Evolutionary conservation across 83 land plant species (phyloP).

Genomic region (Diphasiastrum complanatum): DNA sequence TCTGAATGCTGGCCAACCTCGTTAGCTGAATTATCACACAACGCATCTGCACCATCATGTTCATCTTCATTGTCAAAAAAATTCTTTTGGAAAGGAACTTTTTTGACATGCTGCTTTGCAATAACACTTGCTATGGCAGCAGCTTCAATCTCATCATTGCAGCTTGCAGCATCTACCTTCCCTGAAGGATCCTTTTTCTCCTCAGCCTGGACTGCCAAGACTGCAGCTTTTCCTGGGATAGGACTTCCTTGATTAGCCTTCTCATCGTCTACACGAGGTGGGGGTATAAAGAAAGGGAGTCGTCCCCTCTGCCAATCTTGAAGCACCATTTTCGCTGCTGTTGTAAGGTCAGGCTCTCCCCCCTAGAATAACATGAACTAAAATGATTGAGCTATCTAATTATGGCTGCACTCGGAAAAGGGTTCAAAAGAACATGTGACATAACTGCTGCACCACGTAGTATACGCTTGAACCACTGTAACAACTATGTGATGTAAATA

Average conservation of each 20-base stretch:
- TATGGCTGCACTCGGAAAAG: neutral
- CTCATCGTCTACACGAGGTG: constrained; percentile 51
- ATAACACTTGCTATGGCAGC: constrained; percentile 60
- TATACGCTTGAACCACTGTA: neutral
- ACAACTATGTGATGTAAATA: no score
- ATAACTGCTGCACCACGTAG: neutral
- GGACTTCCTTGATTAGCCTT: constrained; percentile 24
- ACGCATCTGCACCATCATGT: constrained; percentile 6
- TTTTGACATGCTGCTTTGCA: constrained; percentile 48
- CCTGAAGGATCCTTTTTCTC: constrained; percentile 19
- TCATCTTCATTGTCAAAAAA: constrained; percentile 51
- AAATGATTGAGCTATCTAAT: neutral
- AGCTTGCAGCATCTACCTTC: no score
- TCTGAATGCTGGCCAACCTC: constrained; percentile 1
- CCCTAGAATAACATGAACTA: constrained; percentile 39
- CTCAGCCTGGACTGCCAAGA: constrained; percentile 13
- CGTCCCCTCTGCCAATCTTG: constrained; percentile 96
- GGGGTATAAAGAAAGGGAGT: constrained; percentile 87
- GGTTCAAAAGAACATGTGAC: neutral
- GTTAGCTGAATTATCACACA: constrained; percentile 6
- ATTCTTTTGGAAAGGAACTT: constrained; percentile 66
- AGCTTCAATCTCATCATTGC: constrained; percentile 32
- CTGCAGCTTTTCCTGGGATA: constrained; percentile 4
- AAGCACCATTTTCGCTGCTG: constrained; percentile 92
- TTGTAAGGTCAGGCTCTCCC: constrained; percentile 86